These are phyloP conservation scores for Plectosphaerella sp. DNA, from an alignment of 2,329 filamentous ascomycete genomes.

Conservation along the genomic window DNA sequence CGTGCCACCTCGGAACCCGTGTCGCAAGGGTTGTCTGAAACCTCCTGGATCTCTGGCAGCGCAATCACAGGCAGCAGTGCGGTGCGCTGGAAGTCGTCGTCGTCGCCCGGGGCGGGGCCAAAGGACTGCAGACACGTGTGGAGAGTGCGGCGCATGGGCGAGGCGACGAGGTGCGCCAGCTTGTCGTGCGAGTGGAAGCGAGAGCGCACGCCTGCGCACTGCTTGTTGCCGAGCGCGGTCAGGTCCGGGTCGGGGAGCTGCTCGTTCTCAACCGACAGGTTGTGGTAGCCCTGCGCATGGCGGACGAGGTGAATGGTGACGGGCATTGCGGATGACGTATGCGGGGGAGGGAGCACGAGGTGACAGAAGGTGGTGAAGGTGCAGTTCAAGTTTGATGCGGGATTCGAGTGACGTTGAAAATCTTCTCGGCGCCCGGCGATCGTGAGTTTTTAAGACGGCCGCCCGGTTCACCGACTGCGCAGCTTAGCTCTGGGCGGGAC, in stretches of 20 bases:
- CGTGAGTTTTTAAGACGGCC: not conserved
- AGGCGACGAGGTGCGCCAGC: conserved; percentile 70
- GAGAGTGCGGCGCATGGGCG: conserved; percentile 75
- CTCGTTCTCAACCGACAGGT: conserved; percentile 67
- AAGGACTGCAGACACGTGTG: conserved; percentile 73
- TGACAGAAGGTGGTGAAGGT: no score
- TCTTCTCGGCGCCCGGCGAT: not conserved
- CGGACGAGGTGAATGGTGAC: conserved; percentile 63
- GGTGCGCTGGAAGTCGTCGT: conserved; percentile 19
- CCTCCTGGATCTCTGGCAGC: conserved; percentile 75
- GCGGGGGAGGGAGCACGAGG: not conserved
- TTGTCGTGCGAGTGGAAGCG: conserved; percentile 61
- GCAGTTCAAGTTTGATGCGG: not conserved
- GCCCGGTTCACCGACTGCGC: not conserved
- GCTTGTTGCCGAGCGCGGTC: conserved; percentile 68
- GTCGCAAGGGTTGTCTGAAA: conserved; percentile 70
- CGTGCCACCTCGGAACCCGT: conserved; percentile 56
- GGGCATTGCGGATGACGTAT: conserved; percentile 32
- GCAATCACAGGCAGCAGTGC: conserved; percentile 48
- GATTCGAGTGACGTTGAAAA: not conserved
- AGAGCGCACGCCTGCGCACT: conserved; percentile 62
- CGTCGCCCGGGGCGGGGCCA: conserved; percentile 29
- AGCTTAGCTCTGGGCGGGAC: not conserved
- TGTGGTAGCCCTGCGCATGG: conserved; percentile 78
- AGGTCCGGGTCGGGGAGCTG: conserved; percentile 71